These are phyloP conservation scores for Talaromyces sp. DNA, from an alignment of 2,329 filamentous ascomycete species.

Conservation along the genomic window DNA sequence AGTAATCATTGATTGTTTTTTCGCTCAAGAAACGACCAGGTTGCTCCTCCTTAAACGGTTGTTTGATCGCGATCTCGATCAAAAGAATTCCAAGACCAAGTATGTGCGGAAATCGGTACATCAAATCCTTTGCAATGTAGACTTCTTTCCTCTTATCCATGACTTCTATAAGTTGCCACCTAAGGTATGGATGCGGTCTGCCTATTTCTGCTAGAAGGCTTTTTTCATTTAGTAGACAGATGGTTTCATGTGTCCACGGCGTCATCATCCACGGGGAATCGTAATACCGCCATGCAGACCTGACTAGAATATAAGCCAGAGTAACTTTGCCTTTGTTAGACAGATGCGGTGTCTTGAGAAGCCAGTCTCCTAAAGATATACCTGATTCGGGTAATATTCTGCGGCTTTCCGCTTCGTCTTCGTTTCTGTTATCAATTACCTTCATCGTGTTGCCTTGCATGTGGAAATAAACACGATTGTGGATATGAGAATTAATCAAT, in stretches of 20 bases:
- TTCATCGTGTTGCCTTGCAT: conserved; percentile 6
- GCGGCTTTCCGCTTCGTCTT: not conserved
- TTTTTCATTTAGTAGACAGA: not conserved
- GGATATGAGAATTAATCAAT: not conserved
- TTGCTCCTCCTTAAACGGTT: not conserved
- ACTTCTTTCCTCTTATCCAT: not conserved
- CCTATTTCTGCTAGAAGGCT: not conserved
- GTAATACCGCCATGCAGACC: conserved; percentile 13
- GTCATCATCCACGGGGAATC: conserved; percentile 6
- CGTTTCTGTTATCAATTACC: not conserved
- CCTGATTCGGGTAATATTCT: not conserved
- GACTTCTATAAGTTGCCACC: not conserved
- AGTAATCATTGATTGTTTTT: conserved; percentile 11
- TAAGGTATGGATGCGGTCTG: conserved; percentile 8
- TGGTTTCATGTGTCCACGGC: conserved; percentile 9
- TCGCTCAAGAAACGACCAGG: not conserved
- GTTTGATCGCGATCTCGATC: conserved; percentile 8
- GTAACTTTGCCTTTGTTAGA: conserved; percentile 6
- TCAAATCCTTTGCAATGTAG: not conserved
- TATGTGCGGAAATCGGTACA: conserved; percentile 5
- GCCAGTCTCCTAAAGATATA: conserved; percentile 1
- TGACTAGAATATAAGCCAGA: conserved; percentile 9
- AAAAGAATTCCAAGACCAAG: conserved; percentile 11
- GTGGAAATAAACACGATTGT: not conserved
- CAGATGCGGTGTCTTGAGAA: not conserved